phyloP scores from a whole-genome alignment of 805 yeast genomes.

The Candida methanosorbosa region DNA sequence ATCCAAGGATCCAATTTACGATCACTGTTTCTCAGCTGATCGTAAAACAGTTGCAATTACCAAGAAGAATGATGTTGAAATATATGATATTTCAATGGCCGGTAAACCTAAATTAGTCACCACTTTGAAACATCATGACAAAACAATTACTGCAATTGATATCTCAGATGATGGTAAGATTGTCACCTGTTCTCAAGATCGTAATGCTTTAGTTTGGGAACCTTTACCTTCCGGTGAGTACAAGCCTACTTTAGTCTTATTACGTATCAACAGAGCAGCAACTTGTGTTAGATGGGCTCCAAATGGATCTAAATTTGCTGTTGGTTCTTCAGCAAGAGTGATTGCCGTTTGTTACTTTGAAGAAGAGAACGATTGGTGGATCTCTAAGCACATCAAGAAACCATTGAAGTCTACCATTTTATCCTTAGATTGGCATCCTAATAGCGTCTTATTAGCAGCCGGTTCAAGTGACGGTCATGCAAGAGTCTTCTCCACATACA shows the following conservation, averaged over 20 bases:
- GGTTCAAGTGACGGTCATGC: slow-evolving; percentile 94
- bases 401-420: slow-evolving; percentile 87
- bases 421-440: slow-evolving; percentile 87
- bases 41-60: slow-evolving; percentile 65
- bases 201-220: slow-evolving; percentile 97
- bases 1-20: slow-evolving; percentile 81
- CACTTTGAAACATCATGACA: slow-evolving; percentile 76
- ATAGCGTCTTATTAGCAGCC: slow-evolving; percentile 75
- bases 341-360: slow-evolving; percentile 96
- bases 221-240: slow-evolving; percentile 49
- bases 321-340: slow-evolving; percentile 90
- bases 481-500: slow-evolving; percentile 79
- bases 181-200: slow-evolving; percentile 95
- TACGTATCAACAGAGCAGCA: slow-evolving; percentile 93
- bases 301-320: slow-evolving; percentile 90
- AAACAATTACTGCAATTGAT: slow-evolving; percentile 90
- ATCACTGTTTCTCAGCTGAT: slow-evolving; percentile 80
- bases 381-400: slow-evolving; percentile 91
- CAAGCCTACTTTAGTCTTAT: slow-evolving; percentile 84
- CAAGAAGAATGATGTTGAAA: slow-evolving; percentile 64
- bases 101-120: slow-evolving; percentile 56
- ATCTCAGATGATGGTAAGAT: slow-evolving; percentile 82
- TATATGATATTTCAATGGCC: slow-evolving; percentile 48
- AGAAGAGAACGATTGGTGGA: slow-evolving; percentile 98
- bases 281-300: slow-evolving; percentile 95